Evolutionary conservation across 805 yeast genomes (phyloP).

Genomic region (Starmerella floricola): DNA sequence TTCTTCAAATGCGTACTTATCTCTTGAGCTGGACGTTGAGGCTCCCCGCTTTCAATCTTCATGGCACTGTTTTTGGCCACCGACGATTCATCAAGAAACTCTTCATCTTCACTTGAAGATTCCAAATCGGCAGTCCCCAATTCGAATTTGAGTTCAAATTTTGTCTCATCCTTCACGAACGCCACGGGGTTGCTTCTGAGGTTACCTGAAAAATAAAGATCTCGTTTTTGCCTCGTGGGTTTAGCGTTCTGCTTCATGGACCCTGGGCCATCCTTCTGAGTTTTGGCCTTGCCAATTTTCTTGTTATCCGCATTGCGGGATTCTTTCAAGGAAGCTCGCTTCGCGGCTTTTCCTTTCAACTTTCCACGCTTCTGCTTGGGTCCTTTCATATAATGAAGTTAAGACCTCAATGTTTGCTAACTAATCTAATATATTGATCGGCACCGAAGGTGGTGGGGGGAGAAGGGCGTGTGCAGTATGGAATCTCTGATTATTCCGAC

Average conservation of each 20-base stretch:
- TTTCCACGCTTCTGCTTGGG: background rate
- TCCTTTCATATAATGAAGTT: background rate
- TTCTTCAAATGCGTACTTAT: background rate
- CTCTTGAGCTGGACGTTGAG: background rate
- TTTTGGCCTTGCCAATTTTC: background rate
- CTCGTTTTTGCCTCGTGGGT: conserved; percentile 4
- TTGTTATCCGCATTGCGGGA: background rate
- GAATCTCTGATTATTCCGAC: background rate
- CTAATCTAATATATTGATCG: background rate
- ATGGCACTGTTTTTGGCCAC: no score
- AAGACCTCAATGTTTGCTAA: background rate
- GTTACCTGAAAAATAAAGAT: conserved; percentile 1
- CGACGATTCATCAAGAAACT: no score
- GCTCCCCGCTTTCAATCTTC: no score
- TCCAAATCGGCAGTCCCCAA: no score
- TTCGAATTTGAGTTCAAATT: background rate
- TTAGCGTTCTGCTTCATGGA: background rate
- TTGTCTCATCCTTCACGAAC: conserved; percentile 8
- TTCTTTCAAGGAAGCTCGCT: background rate
- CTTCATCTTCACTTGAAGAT: no score
- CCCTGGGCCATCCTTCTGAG: background rate
- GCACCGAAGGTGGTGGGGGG: no score
- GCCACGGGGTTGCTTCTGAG: conserved; percentile 17
- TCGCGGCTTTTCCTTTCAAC: conserved; percentile 5
- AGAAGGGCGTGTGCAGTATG: no score